Conservation (phyloP, 768 basidiomycete species). For the Collybia nuda region DNA sequence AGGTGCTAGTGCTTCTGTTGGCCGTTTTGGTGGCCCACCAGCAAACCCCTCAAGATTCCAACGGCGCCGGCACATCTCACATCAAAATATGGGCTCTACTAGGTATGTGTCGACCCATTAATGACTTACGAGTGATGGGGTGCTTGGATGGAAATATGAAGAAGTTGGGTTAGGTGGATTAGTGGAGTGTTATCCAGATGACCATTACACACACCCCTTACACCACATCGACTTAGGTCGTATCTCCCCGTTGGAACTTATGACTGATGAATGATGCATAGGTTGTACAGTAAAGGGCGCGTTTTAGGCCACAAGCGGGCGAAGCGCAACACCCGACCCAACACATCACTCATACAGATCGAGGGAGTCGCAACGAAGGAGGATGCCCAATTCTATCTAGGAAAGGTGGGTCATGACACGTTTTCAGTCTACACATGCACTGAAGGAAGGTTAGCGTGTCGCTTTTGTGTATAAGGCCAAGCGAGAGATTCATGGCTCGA, state of each 20-base stretch:
- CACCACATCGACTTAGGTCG: background rate
- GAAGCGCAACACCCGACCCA: constrained; percentile 94
- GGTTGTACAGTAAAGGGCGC: constrained; percentile 96
- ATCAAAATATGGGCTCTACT: constrained; percentile 76
- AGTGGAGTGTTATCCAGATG: constrained; percentile 18
- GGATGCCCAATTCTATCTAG: constrained; percentile 97
- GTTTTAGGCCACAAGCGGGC: constrained; percentile 98
- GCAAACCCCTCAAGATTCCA: constrained; percentile 39
- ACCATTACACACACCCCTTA: constrained; percentile 2
- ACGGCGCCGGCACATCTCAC: constrained; percentile 48
- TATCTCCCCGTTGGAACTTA: background rate
- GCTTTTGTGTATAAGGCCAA: constrained; percentile 99
- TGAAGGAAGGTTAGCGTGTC: constrained; percentile 61
- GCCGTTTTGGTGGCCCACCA: constrained; percentile 19
- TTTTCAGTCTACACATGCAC: background rate
- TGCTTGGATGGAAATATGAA: constrained; percentile 10
- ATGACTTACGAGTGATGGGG: constrained; percentile 15
- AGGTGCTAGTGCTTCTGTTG: constrained; percentile 21
- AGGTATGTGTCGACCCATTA: constrained; percentile 52
- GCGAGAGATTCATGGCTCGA: constrained; percentile 90
- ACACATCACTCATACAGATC: constrained; percentile 95
- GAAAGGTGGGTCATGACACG: constrained; percentile 68
- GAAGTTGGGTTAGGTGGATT: constrained; percentile 45
- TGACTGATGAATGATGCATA: constrained; percentile 22
- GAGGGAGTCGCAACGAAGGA: constrained; percentile 94